Percentiles rank a stretch among this genome's conserved stretches.
Conservation (phyloP, 768 basidiomycete species). For the Podaxis pistillaris region DNA sequence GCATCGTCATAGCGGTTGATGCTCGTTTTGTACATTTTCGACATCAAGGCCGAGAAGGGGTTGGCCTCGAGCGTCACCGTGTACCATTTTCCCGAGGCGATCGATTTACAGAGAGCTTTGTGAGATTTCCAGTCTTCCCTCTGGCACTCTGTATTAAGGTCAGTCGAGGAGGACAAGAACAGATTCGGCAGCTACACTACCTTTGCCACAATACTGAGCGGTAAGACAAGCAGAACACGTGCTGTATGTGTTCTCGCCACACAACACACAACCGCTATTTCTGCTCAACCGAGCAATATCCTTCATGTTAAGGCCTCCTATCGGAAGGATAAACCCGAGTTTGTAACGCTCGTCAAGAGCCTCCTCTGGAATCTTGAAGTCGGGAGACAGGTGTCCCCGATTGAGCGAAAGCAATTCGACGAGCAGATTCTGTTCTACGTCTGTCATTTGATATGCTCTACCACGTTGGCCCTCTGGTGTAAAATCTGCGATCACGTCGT, state of each 20-base stretch:
- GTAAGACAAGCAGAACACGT: constrained; percentile 37
- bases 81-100: constrained; percentile 40
- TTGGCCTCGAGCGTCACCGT: constrained; percentile 25
- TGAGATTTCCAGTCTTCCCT: constrained; percentile 40
- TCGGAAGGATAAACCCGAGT: constrained; percentile 36
- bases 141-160: constrained; percentile 35
- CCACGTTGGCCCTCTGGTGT: constrained; percentile 13
- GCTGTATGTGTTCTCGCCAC: constrained; percentile 31
- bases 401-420: constrained; percentile 34
- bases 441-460: constrained; percentile 20
- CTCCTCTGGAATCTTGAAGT: constrained; percentile 21
- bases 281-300: constrained; percentile 35
- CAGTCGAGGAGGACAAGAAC: not conserved
- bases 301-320: constrained; percentile 34
- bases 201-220: constrained; percentile 37
- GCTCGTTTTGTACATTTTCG: constrained; percentile 11
- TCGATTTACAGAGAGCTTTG: constrained; percentile 34
- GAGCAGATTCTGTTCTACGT: constrained; percentile 33
- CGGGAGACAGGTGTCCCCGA: constrained; percentile 26
- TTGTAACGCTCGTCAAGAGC: constrained; percentile 24
- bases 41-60: constrained; percentile 9
- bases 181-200: constrained; percentile 19
- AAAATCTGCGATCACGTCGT: constrained; percentile 17
- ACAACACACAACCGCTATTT: constrained; percentile 36
- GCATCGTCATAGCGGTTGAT: constrained; percentile 26